phyloP scores from a whole-genome alignment of 495 filamentous ascomycete genomes.

The Aspergillus diversus region DNA sequence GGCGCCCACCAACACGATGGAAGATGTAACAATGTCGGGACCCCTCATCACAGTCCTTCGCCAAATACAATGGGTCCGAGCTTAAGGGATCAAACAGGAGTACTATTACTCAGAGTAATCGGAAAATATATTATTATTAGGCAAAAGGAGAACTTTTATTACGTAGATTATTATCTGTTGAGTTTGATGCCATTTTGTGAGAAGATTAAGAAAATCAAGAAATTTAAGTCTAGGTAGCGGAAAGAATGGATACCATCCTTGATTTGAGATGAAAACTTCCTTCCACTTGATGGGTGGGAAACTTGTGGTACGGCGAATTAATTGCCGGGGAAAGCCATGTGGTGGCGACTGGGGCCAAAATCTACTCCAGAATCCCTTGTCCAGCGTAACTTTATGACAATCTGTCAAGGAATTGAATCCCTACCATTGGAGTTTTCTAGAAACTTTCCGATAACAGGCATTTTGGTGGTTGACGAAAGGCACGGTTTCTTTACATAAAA shows the following conservation, averaged over 20 bases:
- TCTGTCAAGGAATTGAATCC: background rate
- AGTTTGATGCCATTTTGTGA: background rate
- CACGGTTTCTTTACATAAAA: background rate
- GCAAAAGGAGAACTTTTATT: background rate
- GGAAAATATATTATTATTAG: too few relatives aligned
- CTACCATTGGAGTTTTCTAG: background rate
- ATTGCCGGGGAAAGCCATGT: background rate
- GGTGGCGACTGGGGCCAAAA: background rate
- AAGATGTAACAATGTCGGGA: too few relatives aligned
- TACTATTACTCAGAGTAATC: too few relatives aligned
- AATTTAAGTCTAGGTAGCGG: slow-evolving; percentile 1
- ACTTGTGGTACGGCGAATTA: background rate
- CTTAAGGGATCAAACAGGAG: too few relatives aligned
- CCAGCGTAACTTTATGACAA: background rate
- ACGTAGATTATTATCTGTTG: background rate
- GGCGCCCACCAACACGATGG: too few relatives aligned
- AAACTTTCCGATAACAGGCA: background rate
- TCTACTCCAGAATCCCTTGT: background rate
- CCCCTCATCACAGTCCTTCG: too few relatives aligned
- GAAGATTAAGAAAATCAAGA: background rate
- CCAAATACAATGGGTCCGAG: too few relatives aligned
- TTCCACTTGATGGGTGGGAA: background rate
- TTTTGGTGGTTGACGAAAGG: background rate
- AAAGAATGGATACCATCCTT: background rate
- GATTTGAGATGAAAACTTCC: background rate